Percentiles rank a stretch among this genome's conserved stretches.
phyloP scores from a whole-genome alignment of 2,329 filamentous ascomycete species.

The Curvularia hawaiiensis region DNA sequence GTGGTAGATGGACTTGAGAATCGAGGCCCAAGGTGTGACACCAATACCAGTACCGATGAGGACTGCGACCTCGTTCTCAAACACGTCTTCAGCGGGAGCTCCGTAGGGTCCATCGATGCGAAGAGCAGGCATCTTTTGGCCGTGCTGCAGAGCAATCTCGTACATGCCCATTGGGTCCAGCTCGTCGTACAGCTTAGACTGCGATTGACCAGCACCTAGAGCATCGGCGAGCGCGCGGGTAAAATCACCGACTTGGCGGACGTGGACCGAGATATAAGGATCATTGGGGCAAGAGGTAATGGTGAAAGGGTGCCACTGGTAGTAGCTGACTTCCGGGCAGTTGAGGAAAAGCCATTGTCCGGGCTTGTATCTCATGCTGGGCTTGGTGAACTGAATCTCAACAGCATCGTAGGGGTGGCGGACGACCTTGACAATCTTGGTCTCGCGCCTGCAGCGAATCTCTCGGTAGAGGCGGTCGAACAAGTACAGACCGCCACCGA shows the following conservation, averaged over 20 bases:
- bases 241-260: slow-evolving; percentile 96
- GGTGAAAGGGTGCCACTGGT: slow-evolving; percentile 99
- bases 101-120: slow-evolving; percentile 96
- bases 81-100: slow-evolving; percentile 96
- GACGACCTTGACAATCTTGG: slow-evolving; percentile 90
- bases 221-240: slow-evolving; percentile 92
- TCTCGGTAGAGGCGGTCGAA: slow-evolving; percentile 90
- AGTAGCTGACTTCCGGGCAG: slow-evolving; percentile 82
- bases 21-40: slow-evolving; percentile 84
- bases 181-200: slow-evolving; percentile 86
- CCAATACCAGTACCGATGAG: slow-evolving; percentile 87
- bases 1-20: slow-evolving; percentile 98
- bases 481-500: slow-evolving; percentile 84
- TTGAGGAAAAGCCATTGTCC: slow-evolving; percentile 98
- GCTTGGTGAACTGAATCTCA: slow-evolving; percentile 96
- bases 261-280: slow-evolving; percentile 90
- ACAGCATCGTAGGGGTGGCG: slow-evolving; percentile 96
- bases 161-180: slow-evolving; percentile 97
- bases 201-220: slow-evolving; percentile 86
- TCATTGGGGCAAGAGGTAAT: slow-evolving; percentile 98
- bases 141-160: slow-evolving; percentile 92
- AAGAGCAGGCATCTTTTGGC: slow-evolving; percentile 86
- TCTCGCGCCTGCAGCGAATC: slow-evolving; percentile 79
- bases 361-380: slow-evolving; percentile 96
- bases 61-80: slow-evolving; percentile 87